Base-by-base conservation (phyloP, 2,329 filamentous ascomycete genomes). In the Sporothrix protearum region DNA sequence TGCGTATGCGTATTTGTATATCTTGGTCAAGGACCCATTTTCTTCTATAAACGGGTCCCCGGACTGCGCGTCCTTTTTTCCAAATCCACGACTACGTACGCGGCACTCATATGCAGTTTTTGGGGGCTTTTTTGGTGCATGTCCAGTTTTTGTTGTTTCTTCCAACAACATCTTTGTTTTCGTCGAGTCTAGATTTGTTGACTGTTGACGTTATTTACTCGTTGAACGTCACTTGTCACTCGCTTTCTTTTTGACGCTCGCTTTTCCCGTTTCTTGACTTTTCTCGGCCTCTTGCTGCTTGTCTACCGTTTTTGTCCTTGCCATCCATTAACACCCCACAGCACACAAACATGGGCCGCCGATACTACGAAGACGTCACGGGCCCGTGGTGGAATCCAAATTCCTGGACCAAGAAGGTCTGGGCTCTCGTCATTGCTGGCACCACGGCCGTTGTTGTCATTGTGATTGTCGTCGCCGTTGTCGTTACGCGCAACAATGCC, bases 341-440 rank as follows among this genome's bases (percentile, higher is more conserved):
- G 7, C 22, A 25, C 10, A 47, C 36, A 42, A 42, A 68, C 49
- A 75, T 76, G 74, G 73, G 70, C 5, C 69, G 66, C n/a, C 68
- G 70, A n/a, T 72, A 70, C 72, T 72, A 73, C 69, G 57, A 72
- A 5, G 47, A 66, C 8, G 22, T 71, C 42, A 63, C 49, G 30
- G 70, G 53, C 9, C 71, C 70, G 5, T 76, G 76, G 76, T 76
- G 71, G 71, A 81, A 88, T 73, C 83, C 84, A 0, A 81, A 81
- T 67, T 81, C 81, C 63, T 90, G 88, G 88, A 80, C 83, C 53
- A 84, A 84, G 76, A 84, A 82, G 72, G 81, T 80, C 12, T 89
- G 85, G 84, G 77, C 82, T 28, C 79, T 82, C 45, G 76, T 85
- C 6, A 82, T 74, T 3, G 76, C 80, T 0, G 74, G 81, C 1